Conservation (phyloP, 495 filamentous ascomycete species). For the Bryoglossum gracile region DNA sequence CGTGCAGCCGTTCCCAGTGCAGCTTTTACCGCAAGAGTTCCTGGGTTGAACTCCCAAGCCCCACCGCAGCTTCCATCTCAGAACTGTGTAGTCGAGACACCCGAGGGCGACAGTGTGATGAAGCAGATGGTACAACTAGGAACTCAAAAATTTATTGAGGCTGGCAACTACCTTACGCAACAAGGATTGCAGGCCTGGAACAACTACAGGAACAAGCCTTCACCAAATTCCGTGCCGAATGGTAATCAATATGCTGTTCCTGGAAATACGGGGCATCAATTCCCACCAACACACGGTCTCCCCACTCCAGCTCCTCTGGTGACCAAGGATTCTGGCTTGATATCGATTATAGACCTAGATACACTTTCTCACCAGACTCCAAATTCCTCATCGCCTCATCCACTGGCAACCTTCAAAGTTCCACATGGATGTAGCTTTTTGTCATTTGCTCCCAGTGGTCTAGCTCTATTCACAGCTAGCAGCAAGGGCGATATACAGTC, state of each 20-base stretch:
- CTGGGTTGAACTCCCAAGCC: slow-evolving; percentile 60
- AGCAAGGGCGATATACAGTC: slow-evolving; percentile 87
- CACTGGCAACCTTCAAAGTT: slow-evolving; percentile 71
- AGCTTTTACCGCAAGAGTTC: slow-evolving; percentile 30
- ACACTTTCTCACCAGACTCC: slow-evolving; percentile 39
- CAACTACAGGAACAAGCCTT: slow-evolving; percentile 73
- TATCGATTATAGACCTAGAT: slow-evolving; percentile 80
- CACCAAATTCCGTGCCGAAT: slow-evolving; percentile 20
- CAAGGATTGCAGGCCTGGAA: slow-evolving; percentile 80
- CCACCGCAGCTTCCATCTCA: slow-evolving; percentile 69
- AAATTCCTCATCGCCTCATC: slow-evolving; percentile 38
- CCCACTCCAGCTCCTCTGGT: slow-evolving; percentile 34
- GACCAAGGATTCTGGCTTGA: slow-evolving; percentile 62
- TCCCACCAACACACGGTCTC: slow-evolving; percentile 70
- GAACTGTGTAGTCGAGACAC: slow-evolving; percentile 69
- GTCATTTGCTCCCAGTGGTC: slow-evolving; percentile 78
- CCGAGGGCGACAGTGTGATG: slow-evolving; percentile 70
- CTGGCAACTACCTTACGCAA: slow-evolving; percentile 78
- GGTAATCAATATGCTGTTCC: slow-evolving; percentile 22
- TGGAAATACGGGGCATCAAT: slow-evolving; percentile 34
- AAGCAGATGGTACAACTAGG: slow-evolving; percentile 82
- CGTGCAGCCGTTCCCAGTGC: slow-evolving; percentile 45
- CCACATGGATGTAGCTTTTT: slow-evolving; percentile 86
- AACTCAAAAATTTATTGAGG: slow-evolving; percentile 83
- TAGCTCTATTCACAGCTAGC: slow-evolving; percentile 81